A percentile compares a stretch with the other conserved stretches of the same genome.
phyloP scores from a whole-genome alignment of 2,329 filamentous ascomycete species.

The Paraphaeosphaeria sporulosa region DNA sequence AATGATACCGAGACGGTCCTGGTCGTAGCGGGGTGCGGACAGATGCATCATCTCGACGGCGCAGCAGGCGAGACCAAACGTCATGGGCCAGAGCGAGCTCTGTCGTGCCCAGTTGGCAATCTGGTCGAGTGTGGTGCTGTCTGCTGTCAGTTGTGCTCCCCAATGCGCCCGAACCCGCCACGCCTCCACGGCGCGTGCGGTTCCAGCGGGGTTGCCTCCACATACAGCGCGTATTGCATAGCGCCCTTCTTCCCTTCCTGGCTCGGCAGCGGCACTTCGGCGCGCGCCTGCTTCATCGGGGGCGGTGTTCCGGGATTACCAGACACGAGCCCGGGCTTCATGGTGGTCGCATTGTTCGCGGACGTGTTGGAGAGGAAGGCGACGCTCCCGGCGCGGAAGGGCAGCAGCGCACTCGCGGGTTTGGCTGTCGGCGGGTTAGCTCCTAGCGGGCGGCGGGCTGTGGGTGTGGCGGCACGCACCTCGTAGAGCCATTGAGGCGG shows the following conservation, averaged over 20 bases:
- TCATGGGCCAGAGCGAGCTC: slow-evolving; percentile 90
- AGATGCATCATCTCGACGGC: slow-evolving; percentile 95
- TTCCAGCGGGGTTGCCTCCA: slow-evolving; percentile 29
- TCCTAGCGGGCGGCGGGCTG: slow-evolving; percentile 25
- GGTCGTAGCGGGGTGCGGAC: slow-evolving; percentile 89
- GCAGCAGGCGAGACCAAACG: slow-evolving; percentile 89
- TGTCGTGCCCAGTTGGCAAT: slow-evolving; percentile 88
- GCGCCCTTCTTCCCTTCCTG: slow-evolving; percentile 81
- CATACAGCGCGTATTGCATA: slow-evolving; percentile 87
- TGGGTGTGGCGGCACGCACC: slow-evolving; percentile 50
- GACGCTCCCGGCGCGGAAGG: slow-evolving; percentile 67
- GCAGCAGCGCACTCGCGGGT: slow-evolving; percentile 68
- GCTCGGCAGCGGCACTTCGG: slow-evolving; percentile 77
- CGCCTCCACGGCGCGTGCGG: background rate
- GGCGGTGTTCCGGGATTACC: slow-evolving; percentile 62
- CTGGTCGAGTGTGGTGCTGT: slow-evolving; percentile 79
- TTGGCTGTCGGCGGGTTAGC: slow-evolving; percentile 62
- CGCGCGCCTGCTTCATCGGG: slow-evolving; percentile 65
- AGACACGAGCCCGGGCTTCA: slow-evolving; percentile 58
- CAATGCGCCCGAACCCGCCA: background rate
- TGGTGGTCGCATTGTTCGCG: slow-evolving; percentile 68
- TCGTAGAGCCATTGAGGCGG: slow-evolving; percentile 63
- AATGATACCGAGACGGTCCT: slow-evolving; percentile 89
- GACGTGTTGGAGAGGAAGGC: slow-evolving; percentile 72
- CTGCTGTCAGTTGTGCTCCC: slow-evolving; percentile 25